A percentile compares a stretch with the other conserved stretches of the same genome.
Evolutionary conservation across 176 grass and related monocot genomes (phyloP).

Genomic region (Triticum timopheevii): DNA sequence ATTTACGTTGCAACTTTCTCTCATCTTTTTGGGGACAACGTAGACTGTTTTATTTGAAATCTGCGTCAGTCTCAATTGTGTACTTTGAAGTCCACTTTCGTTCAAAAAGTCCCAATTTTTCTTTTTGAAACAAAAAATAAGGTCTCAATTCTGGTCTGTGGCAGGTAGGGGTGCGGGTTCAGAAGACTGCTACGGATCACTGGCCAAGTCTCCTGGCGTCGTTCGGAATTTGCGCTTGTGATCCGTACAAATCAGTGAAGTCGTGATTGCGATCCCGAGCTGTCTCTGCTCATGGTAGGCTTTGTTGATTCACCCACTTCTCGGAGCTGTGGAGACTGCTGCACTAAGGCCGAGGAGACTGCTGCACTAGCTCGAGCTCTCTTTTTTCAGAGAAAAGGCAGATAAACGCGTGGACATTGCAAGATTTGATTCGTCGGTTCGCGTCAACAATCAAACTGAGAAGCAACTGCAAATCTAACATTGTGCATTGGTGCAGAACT

Average conservation of each 20-base stretch:
- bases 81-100: no score
- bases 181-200: not conserved
- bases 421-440: not conserved
- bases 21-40: no score
- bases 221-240: not conserved
- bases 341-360: not conserved
- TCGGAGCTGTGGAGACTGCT: no score
- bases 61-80: no score
- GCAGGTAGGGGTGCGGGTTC: not conserved
- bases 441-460: not conserved
- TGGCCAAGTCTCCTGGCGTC: not conserved
- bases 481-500: no score
- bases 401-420: not conserved
- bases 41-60: no score
- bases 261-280: not conserved
- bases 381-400: no score
- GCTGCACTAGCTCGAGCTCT: not conserved
- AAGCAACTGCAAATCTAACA: no score
- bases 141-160: not conserved
- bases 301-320: not conserved
- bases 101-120: no score
- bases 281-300: not conserved
- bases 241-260: not conserved
- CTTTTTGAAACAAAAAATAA: not conserved
- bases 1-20: no score